phyloP scores from a whole-genome alignment of 192 early-diverging fungal genomes.

The Martensiomyces pterosporus region DNA sequence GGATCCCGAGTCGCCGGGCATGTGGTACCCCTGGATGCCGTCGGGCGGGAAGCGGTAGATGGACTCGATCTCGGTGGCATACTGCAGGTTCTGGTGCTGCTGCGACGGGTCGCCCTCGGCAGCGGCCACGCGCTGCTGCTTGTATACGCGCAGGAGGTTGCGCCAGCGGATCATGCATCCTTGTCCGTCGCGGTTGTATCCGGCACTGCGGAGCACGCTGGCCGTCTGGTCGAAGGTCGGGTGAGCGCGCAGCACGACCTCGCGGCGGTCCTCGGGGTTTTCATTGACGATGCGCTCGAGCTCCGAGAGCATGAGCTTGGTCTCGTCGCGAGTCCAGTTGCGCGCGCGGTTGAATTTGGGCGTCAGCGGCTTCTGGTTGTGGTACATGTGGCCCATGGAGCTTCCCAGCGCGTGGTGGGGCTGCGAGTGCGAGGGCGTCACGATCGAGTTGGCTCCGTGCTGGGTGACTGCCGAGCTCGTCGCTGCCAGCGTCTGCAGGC shows the following conservation, averaged over 20 bases:
- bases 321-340: conserved; percentile 52
- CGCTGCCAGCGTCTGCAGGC: conserved; percentile 48
- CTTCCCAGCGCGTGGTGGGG: conserved; percentile 16
- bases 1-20: conserved; percentile 7
- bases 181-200: conserved; percentile 49
- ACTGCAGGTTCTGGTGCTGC: conserved; percentile 37
- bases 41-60: conserved; percentile 52
- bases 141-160: conserved; percentile 74
- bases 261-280: conserved; percentile 48
- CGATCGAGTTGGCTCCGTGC: conserved; percentile 18
- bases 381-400: conserved; percentile 27
- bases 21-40: conserved; percentile 16
- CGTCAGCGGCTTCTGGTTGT: conserved; percentile 49
- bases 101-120: conserved; percentile 50
- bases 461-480: conserved; percentile 46
- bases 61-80: conserved; percentile 40
- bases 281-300: conserved; percentile 46
- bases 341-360: conserved; percentile 52
- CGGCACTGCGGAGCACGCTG: conserved; percentile 37
- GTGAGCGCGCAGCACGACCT: conserved; percentile 41
- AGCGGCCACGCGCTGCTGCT: conserved; percentile 64
- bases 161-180: conserved; percentile 55
- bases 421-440: conserved; percentile 13
- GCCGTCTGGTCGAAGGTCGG: conserved; percentile 48
- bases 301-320: conserved; percentile 44